These are phyloP conservation scores for Cyclocybe aegerita DNA, from an alignment of 768 basidiomycete genomes.

Conservation along the genomic window DNA sequence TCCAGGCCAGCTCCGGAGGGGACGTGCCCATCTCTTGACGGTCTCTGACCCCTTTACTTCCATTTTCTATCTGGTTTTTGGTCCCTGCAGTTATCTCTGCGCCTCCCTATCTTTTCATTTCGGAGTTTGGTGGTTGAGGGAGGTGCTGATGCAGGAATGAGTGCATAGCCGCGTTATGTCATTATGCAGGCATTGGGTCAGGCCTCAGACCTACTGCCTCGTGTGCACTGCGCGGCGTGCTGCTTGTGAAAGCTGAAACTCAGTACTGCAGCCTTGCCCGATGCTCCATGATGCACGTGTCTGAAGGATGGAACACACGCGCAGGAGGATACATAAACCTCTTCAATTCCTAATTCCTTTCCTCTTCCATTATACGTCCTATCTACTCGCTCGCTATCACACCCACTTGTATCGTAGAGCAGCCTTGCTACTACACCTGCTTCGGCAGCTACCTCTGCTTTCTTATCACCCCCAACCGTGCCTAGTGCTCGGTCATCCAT, in stretches of 20 bases:
- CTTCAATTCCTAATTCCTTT: neutral
- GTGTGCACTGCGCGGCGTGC: neutral
- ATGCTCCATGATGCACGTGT: conserved; percentile 12
- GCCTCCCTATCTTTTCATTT: too few species aligned
- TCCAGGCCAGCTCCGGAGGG: too few species aligned
- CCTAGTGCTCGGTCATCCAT: too few species aligned
- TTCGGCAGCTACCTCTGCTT: conserved; percentile 4
- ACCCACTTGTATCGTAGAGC: neutral
- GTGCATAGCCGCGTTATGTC: too few species aligned
- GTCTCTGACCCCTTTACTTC: too few species aligned
- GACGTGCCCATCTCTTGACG: too few species aligned
- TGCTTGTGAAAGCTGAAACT: neutral
- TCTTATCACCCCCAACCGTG: neutral
- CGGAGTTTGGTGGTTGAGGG: too few species aligned
- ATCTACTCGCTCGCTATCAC: neutral
- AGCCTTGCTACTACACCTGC: neutral
- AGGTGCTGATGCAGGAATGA: too few species aligned
- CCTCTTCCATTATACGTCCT: neutral
- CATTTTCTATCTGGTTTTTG: too few species aligned
- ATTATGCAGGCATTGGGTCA: too few species aligned
- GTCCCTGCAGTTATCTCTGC: too few species aligned
- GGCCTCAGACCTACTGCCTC: too few species aligned
- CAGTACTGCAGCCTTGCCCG: conserved; percentile 1
- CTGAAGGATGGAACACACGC: conserved; percentile 9
- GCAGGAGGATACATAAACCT: conserved; percentile 12